Conservation (phyloP, 805 yeast genomes). For the Saccharomyces kudriavzevii region DNA sequence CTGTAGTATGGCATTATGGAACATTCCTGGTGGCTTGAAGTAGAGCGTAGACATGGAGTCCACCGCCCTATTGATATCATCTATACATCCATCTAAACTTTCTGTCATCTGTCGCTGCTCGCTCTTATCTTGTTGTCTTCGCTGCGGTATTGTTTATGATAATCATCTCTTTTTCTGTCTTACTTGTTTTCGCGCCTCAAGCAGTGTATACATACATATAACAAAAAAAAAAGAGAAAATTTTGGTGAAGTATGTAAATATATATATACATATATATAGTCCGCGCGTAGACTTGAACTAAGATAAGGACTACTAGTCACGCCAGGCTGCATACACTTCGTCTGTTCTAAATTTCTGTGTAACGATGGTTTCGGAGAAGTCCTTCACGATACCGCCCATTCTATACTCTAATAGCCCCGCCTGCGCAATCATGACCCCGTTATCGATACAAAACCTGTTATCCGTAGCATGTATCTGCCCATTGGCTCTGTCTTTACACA, state of each 20-base stretch:
- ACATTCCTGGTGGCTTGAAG: conserved; percentile 52
- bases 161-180: not conserved
- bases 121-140: not conserved
- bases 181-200: not conserved
- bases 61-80: conserved; percentile 33
- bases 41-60: conserved; percentile 37
- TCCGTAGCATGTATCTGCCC: conserved; percentile 93
- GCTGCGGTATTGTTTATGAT: not conserved
- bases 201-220: not conserved
- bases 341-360: conserved; percentile 93
- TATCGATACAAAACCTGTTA: conserved; percentile 93
- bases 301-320: conserved; percentile 38
- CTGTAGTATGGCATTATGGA: conserved; percentile 46
- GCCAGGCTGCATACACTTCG: conserved; percentile 85
- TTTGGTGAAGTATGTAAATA: not conserved
- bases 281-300: not conserved
- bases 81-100: conserved; percentile 25
- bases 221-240: not conserved
- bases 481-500: conserved; percentile 76
- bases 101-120: conserved; percentile 15
- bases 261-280: not conserved
- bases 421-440: conserved; percentile 98
- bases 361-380: conserved; percentile 66
- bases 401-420: conserved; percentile 86
- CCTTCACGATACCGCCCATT: conserved; percentile 57